Base-by-base conservation (phyloP, 2,329 filamentous ascomycete genomes). In the Leptographium procerum region DNA sequence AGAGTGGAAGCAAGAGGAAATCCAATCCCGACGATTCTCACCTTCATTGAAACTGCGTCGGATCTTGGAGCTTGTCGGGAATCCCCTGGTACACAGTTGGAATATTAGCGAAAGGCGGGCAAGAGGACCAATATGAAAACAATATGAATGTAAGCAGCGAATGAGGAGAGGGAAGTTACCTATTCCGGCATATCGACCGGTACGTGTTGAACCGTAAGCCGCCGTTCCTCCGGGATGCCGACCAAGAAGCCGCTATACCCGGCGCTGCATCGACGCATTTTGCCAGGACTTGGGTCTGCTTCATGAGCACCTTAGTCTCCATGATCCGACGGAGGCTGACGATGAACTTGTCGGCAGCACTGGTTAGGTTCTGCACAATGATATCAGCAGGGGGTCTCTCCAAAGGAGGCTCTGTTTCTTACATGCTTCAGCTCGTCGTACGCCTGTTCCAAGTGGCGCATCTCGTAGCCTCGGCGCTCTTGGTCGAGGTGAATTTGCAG, bases 21-120 rank as follows among this genome's bases (percentile, higher is more conserved):
- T 1, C n/a, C n/a, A n/a, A n/a, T n/a, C n/a, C n/a, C n/a, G n/a
- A n/a, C n/a, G n/a, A 36, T 16, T 19, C 57, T 29, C 28, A 47
- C 58, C 58, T 26, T 57, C 33, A n/a, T 60, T 60, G 22, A 60
- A 59, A 4, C 16, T 29, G 6, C 57, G 53, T 14, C 57, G 55
- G 3, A 22, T 34, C 14, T n/a, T 16, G 10, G 58, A 48, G 14
- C n/a, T n/a, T 10, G 54, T 56, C 14, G 28, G 28, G 7, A 40
- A 54, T 10, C 58, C 54, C 14, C 54, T 56, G 47, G 11, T n/a
- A n/a, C n/a, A n/a, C n/a, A n/a, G n/a, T n/a, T n/a, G n/a, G n/a
- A n/a, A n/a, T n/a, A n/a, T n/a, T n/a, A n/a, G n/a, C n/a, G n/a
- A n/a, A n/a, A n/a, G n/a, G n/a, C n/a, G n/a, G n/a, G n/a, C n/a